A percentile compares a stretch with the other conserved stretches of the same genome.
phyloP scores from a whole-genome alignment of 208 protist genomes.

The Crithidia fasciculata region DNA sequence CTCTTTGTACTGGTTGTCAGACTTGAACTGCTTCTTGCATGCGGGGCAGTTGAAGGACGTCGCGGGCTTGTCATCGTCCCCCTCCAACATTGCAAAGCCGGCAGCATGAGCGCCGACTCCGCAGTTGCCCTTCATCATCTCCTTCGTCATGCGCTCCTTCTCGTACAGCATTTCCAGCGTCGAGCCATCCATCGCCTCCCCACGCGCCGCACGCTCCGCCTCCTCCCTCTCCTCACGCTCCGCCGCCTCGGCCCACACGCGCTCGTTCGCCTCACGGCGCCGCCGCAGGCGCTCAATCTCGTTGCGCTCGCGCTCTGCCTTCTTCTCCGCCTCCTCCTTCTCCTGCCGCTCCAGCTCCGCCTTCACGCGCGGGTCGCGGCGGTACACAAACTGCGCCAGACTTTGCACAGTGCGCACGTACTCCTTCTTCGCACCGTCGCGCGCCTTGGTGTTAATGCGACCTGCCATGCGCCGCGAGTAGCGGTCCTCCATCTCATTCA shows the following conservation, averaged over 20 bases:
- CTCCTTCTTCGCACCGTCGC: conserved; percentile 81
- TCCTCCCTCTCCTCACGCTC: conserved; percentile 83
- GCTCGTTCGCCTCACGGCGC: conserved; percentile 78
- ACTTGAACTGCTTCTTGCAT: conserved; percentile 91
- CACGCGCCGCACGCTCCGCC: conserved; percentile 64
- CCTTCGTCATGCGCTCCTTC: conserved; percentile 72
- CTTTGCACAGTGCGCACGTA: conserved; percentile 84
- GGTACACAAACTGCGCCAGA: conserved; percentile 83
- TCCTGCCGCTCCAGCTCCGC: conserved; percentile 62
- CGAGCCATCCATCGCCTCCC: conserved; percentile 77
- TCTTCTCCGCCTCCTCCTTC: conserved; percentile 63
- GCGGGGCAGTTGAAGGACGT: conserved; percentile 72
- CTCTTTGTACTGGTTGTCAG: conserved; percentile 82
- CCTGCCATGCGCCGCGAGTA: conserved; percentile 85
- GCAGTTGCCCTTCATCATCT: conserved; percentile 54
- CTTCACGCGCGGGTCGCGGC: conserved; percentile 85
- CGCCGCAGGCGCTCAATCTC: conserved; percentile 62
- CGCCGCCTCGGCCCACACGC: conserved; percentile 80
- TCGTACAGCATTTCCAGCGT: conserved; percentile 89
- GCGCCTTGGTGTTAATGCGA: conserved; percentile 87
- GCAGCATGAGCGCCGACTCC: conserved; percentile 42
- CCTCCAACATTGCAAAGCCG: conserved; percentile 79
- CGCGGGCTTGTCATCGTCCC: conserved; percentile 27
- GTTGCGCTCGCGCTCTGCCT: conserved; percentile 55
- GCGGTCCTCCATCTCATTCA: conserved; percentile 90